These are phyloP conservation scores for Trichopus zeylanicus DNA, from an alignment of 116 monocot genomes.

Conservation along the genomic window DNA sequence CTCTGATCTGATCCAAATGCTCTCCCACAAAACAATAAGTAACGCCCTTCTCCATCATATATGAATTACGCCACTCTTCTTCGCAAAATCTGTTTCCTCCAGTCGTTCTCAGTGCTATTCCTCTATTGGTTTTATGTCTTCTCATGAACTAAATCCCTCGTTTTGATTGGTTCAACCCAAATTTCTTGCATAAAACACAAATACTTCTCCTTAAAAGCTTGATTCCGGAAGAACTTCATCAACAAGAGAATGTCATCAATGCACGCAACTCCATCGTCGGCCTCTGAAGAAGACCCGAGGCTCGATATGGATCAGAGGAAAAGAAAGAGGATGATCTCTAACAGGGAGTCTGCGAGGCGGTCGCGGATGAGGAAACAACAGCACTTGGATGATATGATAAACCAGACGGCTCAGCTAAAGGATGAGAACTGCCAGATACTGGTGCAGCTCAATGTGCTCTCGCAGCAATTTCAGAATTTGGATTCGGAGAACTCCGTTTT, in stretches of 20 bases:
- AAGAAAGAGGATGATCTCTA: slow-evolving; percentile 54
- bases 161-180: background rate
- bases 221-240: background rate
- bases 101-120: slow-evolving; percentile 39
- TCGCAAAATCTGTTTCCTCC: slow-evolving; percentile 21
- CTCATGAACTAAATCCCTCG: slow-evolving; percentile 14
- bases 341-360: slow-evolving; percentile 63
- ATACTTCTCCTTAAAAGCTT: background rate
- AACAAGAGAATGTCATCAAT: slow-evolving; percentile 4
- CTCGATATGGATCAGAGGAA: slow-evolving; percentile 23
- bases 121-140: slow-evolving; percentile 42
- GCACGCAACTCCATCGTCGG: slow-evolving; percentile 15
- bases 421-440: slow-evolving; percentile 22
- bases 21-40: no score
- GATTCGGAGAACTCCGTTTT: slow-evolving; percentile 41
- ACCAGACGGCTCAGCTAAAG: slow-evolving; percentile 21
- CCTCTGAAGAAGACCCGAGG: slow-evolving; percentile 25
- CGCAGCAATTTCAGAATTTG: slow-evolving; percentile 18
- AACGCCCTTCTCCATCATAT: no score
- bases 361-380: slow-evolving; percentile 68
- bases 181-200: background rate
- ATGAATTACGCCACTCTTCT: slow-evolving; percentile 19
- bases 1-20: no score
- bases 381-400: slow-evolving; percentile 35
- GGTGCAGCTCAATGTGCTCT: slow-evolving; percentile 18